Base-by-base conservation (phyloP, 345 rosid species). In the Raphanus sativus region DNA sequence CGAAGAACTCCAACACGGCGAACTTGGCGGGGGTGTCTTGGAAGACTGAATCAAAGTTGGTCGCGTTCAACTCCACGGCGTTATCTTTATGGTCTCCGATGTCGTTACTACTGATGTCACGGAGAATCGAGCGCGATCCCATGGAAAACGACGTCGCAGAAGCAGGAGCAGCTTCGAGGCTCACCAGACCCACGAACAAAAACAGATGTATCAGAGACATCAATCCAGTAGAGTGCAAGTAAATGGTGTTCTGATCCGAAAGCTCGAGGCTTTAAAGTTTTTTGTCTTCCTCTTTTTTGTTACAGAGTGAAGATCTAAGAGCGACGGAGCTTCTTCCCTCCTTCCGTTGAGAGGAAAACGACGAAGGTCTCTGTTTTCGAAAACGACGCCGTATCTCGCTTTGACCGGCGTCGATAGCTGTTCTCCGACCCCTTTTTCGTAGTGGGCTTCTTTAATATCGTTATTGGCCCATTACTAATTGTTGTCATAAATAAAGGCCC, bases 1-100 rank as follows among this genome's bases (percentile, higher is more conserved):
- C 97, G 82, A 87, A 95, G 91, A 95, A 95, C 74, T 95, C 99
- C 60, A 95, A 93, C 32, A 95, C 61, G 25, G 93, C 93, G 56
- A 69, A 84, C 25, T 89, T 77, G 66, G 98, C 98, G 28, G 96
- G 85, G 30, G 91, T 86, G 12, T 82, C 87, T 62, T 81, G 68
- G 62, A 92, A 86, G 52, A 87, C 85, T 2, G 82, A 77, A 77
- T 92, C 94, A 81, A 95, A 92, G 80, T 69, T 91, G 54, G 91
- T 84, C 69, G 69, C 83, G 79, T 95, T 91, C 76, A 95, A 77
- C 34, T 92, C 98, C 2, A 91, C 76, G 52, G 90, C 96, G 70
- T 76, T 48, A 69, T 92, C 98, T 28, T 63, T 81, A 64, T 67
- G 81, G 69, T 71, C 82, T 62, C 67, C 7, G 62, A 62, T 76